Conservation (phyloP, 2,329 filamentous ascomycete species). For the Neofusicoccum ribis region DNA sequence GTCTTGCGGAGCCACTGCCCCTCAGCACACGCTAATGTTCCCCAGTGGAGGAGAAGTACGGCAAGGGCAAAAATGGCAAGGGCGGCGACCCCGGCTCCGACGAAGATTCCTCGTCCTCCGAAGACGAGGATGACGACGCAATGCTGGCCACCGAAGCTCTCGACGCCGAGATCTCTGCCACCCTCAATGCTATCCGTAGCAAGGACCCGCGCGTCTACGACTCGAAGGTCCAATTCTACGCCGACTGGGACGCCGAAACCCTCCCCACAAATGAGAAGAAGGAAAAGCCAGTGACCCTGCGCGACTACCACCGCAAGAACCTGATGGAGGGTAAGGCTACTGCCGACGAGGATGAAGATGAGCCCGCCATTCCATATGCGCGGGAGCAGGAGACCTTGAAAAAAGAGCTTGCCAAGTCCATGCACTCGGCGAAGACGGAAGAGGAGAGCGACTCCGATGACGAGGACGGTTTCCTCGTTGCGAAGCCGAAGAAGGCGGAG, state of each 20-base stretch:
- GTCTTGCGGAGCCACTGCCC: not conserved
- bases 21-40: constrained; percentile 25
- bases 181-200: constrained; percentile 79
- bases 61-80: constrained; percentile 47
- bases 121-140: constrained; percentile 87
- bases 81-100: constrained; percentile 64
- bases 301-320: constrained; percentile 90
- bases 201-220: constrained; percentile 95
- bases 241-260: constrained; percentile 59
- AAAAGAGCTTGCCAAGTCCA: constrained; percentile 73
- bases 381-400: constrained; percentile 88
- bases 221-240: constrained; percentile 74
- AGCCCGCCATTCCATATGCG: constrained; percentile 68
- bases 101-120: constrained; percentile 46
- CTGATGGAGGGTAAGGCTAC: constrained; percentile 70
- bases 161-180: constrained; percentile 84
- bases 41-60: constrained; percentile 85
- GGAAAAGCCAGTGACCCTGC: constrained; percentile 81
- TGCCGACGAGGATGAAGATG: constrained; percentile 59
- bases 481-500: constrained; percentile 53
- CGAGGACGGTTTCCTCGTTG: constrained; percentile 72
- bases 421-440: constrained; percentile 63
- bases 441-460: constrained; percentile 49
- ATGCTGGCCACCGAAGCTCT: constrained; percentile 82
- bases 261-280: constrained; percentile 51